These are phyloP conservation scores for Colletotrichum sp. DNA, from an alignment of 2,329 filamentous ascomycete genomes.

Conservation along the genomic window DNA sequence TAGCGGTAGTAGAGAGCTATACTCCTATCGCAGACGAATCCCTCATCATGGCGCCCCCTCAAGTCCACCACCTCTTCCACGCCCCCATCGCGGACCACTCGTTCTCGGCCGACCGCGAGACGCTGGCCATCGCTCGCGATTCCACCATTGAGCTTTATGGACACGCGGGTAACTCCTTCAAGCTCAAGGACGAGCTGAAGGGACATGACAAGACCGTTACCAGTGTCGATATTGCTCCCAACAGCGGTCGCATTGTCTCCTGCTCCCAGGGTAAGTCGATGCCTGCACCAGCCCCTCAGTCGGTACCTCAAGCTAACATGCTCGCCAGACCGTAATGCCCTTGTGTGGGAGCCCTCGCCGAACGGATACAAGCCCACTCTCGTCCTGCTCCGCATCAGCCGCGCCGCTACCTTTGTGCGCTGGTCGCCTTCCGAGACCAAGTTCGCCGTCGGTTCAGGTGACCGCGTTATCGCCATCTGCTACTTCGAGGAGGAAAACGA, in stretches of 20 bases:
- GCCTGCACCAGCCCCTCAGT: background rate
- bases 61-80: constrained; percentile 97
- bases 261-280: constrained; percentile 82
- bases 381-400: constrained; percentile 94
- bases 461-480: constrained; percentile 93
- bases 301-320: background rate
- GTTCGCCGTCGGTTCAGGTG: constrained; percentile 95
- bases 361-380: constrained; percentile 96
- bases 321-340: constrained; percentile 84
- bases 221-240: constrained; percentile 92
- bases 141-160: constrained; percentile 89
- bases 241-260: constrained; percentile 91
- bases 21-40: constrained; percentile 73
- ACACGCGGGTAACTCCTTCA: constrained; percentile 74
- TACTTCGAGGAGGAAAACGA: constrained; percentile 99
- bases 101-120: constrained; percentile 90
- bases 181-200: constrained; percentile 89
- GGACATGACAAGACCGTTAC: constrained; percentile 98
- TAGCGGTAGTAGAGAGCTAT: constrained; percentile 93
- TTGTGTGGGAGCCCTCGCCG: constrained; percentile 96
- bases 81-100: constrained; percentile 96
- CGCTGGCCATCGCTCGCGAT: constrained; percentile 89
- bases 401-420: constrained; percentile 93
- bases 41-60: constrained; percentile 76
- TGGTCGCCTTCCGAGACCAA: constrained; percentile 98